These are phyloP conservation scores for Xylaria venustula DNA, from an alignment of 495 filamentous ascomycete genomes.

Conservation along the genomic window DNA sequence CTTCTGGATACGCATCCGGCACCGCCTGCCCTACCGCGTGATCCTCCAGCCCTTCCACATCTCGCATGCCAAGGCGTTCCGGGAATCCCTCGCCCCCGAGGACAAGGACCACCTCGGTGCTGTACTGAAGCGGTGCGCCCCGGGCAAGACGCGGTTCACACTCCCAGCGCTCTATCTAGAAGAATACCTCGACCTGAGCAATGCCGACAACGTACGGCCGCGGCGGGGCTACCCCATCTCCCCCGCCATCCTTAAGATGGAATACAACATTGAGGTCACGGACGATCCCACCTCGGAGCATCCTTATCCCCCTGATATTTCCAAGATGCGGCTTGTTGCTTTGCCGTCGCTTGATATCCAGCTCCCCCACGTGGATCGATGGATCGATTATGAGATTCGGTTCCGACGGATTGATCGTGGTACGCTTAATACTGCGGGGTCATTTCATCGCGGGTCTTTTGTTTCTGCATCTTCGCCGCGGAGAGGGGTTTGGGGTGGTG, in stretches of 20 bases:
- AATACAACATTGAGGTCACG: neutral
- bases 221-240: neutral
- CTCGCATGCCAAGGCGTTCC: conserved; percentile 48
- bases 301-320: neutral
- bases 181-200: conserved; percentile 24
- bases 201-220: conserved; percentile 5
- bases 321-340: conserved; percentile 39
- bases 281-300: conserved; percentile 12
- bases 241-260: neutral
- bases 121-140: conserved; percentile 43
- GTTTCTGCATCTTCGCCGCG: too few species aligned
- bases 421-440: conserved; percentile 22
- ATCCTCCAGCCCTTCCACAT: conserved; percentile 50
- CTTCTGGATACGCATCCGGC: conserved; percentile 71
- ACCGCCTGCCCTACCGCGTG: conserved; percentile 36
- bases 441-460: neutral
- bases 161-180: conserved; percentile 49
- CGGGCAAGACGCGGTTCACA: conserved; percentile 52
- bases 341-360: conserved; percentile 51
- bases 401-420: conserved; percentile 45
- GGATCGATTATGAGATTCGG: conserved; percentile 45
- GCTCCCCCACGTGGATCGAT: conserved; percentile 29
- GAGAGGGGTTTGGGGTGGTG: too few species aligned
- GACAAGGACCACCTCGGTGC: conserved; percentile 25
- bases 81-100: conserved; percentile 29